Evolutionary conservation across 139 green algal species (phyloP), one percentile per base, ranked within the genome.

Genomic region (Chlorella sp.): DNA sequence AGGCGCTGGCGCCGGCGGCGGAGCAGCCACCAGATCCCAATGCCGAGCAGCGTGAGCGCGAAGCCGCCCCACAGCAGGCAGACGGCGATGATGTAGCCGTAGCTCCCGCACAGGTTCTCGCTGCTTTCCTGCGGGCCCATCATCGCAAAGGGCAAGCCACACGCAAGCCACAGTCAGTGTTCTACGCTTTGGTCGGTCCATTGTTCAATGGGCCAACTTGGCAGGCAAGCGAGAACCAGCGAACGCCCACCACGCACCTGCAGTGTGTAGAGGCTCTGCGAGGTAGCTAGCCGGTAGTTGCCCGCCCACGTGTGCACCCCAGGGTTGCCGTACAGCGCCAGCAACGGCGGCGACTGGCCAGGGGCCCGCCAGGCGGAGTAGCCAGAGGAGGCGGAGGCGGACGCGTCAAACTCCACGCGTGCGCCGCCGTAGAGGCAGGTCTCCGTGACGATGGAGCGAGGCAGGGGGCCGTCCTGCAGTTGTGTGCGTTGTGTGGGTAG

Each of bases 91-190:
- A 76, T 69, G 72, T 83, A 83, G 29, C 60, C 2, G 55, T 74
- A 72, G 23, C 60, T 35, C n/a, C 73, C 78, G 73, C 78, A 84
- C 70, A 84, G 62, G 71, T 80, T 80, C 42, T 29, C 29, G 23
- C 30, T 63, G 49, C 23, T 64, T 20, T 70, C 71, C 6, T 35
- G 14, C n/a, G 22, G 10, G 64, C 62, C n/a, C n/a, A n/a, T n/a
- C n/a, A n/a, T n/a, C n/a, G n/a, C n/a, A n/a, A n/a, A n/a, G n/a
- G n/a, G n/a, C n/a, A n/a, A n/a, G n/a, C n/a, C n/a, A n/a, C n/a
- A n/a, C n/a, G n/a, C n/a, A n/a, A n/a, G n/a, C n/a, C n/a, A n/a
- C n/a, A n/a, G n/a, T n/a, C n/a, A n/a, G n/a, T n/a, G n/a, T n/a
- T n/a, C n/a, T n/a, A n/a, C n/a, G n/a, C n/a, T n/a, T n/a, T n/a